Conservation (phyloP, 1,139 yeast genomes). For the Yamadazyma dendronema region DNA sequence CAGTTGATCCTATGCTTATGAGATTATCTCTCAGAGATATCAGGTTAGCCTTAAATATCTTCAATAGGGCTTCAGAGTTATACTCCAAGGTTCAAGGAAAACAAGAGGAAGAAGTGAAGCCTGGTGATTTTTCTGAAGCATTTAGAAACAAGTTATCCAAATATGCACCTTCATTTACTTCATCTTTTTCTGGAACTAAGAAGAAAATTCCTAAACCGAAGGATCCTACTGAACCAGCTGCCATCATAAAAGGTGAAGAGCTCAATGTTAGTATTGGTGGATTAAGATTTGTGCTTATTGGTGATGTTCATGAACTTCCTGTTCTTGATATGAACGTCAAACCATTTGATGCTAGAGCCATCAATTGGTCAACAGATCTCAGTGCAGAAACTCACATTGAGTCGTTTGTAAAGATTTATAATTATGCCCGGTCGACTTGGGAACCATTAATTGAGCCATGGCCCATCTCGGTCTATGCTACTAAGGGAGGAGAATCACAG, state of each 20-base stretch:
- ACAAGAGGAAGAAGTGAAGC: slow-evolving; percentile 15
- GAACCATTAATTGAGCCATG: slow-evolving; percentile 92
- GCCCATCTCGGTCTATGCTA: slow-evolving; percentile 74
- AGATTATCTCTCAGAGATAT: slow-evolving; percentile 88
- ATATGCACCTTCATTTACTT: slow-evolving; percentile 64
- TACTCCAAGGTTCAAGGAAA: slow-evolving; percentile 33
- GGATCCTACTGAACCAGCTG: slow-evolving; percentile 22
- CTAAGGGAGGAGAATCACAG: slow-evolving; percentile 46
- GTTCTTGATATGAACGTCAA: slow-evolving; percentile 76
- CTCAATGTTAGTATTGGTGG: slow-evolving; percentile 76
- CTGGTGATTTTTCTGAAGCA: slow-evolving; percentile 53
- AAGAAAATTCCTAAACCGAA: slow-evolving; percentile 7
- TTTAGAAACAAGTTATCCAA: slow-evolving; percentile 56
- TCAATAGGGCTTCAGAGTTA: slow-evolving; percentile 68
- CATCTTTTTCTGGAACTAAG: slow-evolving; percentile 32
- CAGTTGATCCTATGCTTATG: slow-evolving; percentile 77
- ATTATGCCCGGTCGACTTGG: slow-evolving; percentile 93
- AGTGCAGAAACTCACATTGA: slow-evolving; percentile 71
- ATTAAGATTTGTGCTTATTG: slow-evolving; percentile 79
- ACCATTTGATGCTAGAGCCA: slow-evolving; percentile 69
- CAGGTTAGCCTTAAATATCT: slow-evolving; percentile 69
- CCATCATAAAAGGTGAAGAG: slow-evolving; percentile 68
- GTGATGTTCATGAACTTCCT: slow-evolving; percentile 93
- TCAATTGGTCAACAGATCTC: slow-evolving; percentile 88
- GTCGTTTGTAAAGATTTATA: slow-evolving; percentile 75